A percentile compares a stretch with the other conserved stretches of the same genome.
These are phyloP conservation scores for Cercospora brassicicola DNA, from an alignment of 2,329 filamentous ascomycete species.

Conservation along the genomic window DNA sequence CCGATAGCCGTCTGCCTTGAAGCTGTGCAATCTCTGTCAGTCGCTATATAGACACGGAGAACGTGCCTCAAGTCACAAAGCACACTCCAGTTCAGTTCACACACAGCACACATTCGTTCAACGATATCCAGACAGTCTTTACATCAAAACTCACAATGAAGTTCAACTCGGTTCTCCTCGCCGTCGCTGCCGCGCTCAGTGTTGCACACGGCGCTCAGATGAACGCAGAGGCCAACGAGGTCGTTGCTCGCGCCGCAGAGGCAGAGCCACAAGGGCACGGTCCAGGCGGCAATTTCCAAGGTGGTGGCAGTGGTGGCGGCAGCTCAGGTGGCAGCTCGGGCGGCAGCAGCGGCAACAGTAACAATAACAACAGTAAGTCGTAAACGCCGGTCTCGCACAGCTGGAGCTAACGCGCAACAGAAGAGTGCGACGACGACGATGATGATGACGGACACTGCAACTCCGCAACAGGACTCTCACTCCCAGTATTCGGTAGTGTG, in stretches of 20 bases:
- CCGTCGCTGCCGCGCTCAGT: slow-evolving; percentile 13
- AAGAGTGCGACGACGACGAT: slow-evolving; percentile 10
- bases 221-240: slow-evolving; percentile 10
- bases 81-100: background rate
- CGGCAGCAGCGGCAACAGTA: background rate
- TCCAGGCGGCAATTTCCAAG: background rate
- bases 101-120: background rate
- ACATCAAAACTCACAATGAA: slow-evolving; percentile 14
- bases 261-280: background rate
- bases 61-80: background rate
- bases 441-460: slow-evolving; percentile 7
- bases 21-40: background rate
- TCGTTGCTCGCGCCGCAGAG: slow-evolving; percentile 5
- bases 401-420: background rate
- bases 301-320: background rate
- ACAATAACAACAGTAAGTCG: background rate
- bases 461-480: slow-evolving; percentile 2
- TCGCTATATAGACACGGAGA: background rate
- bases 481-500: slow-evolving; percentile 12
- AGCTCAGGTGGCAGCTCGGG: background rate
- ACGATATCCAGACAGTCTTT: background rate
- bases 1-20: background rate
- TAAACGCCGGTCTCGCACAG: background rate
- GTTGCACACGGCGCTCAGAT: slow-evolving; percentile 14
- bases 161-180: slow-evolving; percentile 12